Base-by-base conservation (phyloP, 2,329 filamentous ascomycete species). In the Penicillium brasilianum region DNA sequence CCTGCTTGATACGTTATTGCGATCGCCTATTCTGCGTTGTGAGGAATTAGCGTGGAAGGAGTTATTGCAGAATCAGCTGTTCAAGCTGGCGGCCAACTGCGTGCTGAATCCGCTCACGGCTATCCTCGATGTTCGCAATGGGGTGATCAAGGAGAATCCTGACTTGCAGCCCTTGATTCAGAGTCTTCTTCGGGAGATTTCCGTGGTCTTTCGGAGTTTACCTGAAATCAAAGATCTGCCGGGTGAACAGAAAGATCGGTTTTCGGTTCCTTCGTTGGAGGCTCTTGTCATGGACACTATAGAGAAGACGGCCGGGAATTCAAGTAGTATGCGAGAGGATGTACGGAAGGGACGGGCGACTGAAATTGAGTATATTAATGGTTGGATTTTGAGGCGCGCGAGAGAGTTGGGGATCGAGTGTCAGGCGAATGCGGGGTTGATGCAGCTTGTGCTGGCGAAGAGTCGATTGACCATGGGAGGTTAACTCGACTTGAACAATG, bases 261-360 rank as follows among this genome's bases (percentile, higher is more conserved):
- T 66, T n/a, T 63, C 64, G 16, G 34, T 57, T 4, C 7, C 50
- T 9, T 44, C 56, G 3, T 44, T 66, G 20, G 50, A 66, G 30
- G 22, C 43, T 34, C 48, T 58, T 7, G 44, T 65, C 16, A 56
- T 36, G 10, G 64, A 65, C 25, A 66, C 62, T 2, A 57, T 66
- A 20, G 60, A 62, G 28, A 64, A 65, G 22, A 66, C 64, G 8
- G 64, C 64, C 9, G 43, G 43, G 6, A 66, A 66, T 22, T 66
- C 64, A 4, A 66, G 64, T 20, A 66, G 64, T 44, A 66, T 66
- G 64, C 64, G 64, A 14, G 64, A 66, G 43, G 64, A 66, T 48
- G 39, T 66, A 9, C 34, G 52, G 16, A 66, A 66, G 30, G 58
- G 62, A 0, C 53, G 64, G 8, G 52, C 37, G 6, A 64, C 62